Evolutionary conservation across 2,329 filamentous ascomycete species (phyloP).

Genomic region (Colletotrichum agaves): DNA sequence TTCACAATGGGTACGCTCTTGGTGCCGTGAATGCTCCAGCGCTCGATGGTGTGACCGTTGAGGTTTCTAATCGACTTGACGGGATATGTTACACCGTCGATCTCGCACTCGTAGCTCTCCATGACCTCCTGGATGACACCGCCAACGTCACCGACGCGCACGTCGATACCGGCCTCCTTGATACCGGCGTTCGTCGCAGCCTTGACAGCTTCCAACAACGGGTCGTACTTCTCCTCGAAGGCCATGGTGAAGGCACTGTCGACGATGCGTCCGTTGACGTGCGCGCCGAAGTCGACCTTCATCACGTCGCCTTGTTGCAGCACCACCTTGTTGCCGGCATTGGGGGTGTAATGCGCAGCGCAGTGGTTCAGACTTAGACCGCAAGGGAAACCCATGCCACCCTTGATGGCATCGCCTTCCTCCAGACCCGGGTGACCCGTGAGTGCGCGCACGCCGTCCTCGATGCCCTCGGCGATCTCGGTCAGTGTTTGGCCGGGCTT

Average conservation of each 20-base stretch:
- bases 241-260: slow-evolving; percentile 84
- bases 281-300: slow-evolving; percentile 86
- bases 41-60: slow-evolving; percentile 80
- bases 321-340: slow-evolving; percentile 84
- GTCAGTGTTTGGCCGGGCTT: slow-evolving; percentile 84
- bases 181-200: slow-evolving; percentile 83
- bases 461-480: slow-evolving; percentile 86
- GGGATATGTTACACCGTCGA: slow-evolving; percentile 73
- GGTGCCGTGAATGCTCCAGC: slow-evolving; percentile 80
- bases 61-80: slow-evolving; percentile 79
- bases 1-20: slow-evolving; percentile 87
- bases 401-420: slow-evolving; percentile 81
- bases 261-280: slow-evolving; percentile 83
- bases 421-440: slow-evolving; percentile 81
- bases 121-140: slow-evolving; percentile 79
- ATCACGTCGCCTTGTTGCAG: slow-evolving; percentile 80
- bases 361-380: slow-evolving; percentile 87
- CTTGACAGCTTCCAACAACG: slow-evolving; percentile 78
- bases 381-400: slow-evolving; percentile 88
- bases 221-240: slow-evolving; percentile 80
- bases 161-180: slow-evolving; percentile 82
- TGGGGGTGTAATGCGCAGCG: slow-evolving; percentile 88
- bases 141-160: slow-evolving; percentile 78
- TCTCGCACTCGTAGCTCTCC: slow-evolving; percentile 81
- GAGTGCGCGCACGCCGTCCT: slow-evolving; percentile 81